Base-by-base conservation (phyloP, 305 asterid genomes). In the Rubia tinctorum region DNA sequence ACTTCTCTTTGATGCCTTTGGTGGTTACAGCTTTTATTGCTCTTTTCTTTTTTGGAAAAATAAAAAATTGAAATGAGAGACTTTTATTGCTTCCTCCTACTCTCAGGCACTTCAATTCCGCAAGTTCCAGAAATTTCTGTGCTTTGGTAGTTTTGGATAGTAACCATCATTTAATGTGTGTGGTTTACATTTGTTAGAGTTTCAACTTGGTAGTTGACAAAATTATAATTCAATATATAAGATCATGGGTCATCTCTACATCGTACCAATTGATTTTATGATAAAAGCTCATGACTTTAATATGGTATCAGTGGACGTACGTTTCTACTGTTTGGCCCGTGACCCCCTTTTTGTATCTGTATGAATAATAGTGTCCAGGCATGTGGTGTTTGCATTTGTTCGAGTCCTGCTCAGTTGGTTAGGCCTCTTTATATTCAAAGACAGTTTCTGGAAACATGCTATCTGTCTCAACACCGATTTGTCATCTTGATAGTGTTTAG, bases 1-100 rank as follows among this genome's bases (percentile, higher is more conserved):
- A 23, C 65, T 59, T 59, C 37, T 30, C 66, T 61, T 30, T 61
- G 66, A 30, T 61, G 42, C 66, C 37, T 61, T 61, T 27, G 66
- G 66, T 61, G 18, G 40, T 27, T 25, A 4, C 66, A 25, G 40
- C 39, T 61, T 27, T 61, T 8, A 20, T 10, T 61, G 5, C 39
- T 10, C 39, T 11, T 5, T 13, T 25, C 11, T 23, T 22, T 49
- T 49, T 49, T 13, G 40, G 40, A 51, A 18, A 18, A 7, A n/a
- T 55, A 12, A 11, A 10, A 30, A 3, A 23, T 25, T 27, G n/a
- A 61, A 61, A 61, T 23, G 8, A 30, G 39, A 60, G 66, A 61
- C 37, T 8, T 59, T 23, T 22, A 25, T 59, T 59, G 30, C 65
- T 59, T 20, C 65, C 23, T 10, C 39, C 23, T 12, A 59, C 14